phyloP scores from a whole-genome alignment of 2,329 filamentous ascomycete species.

The Sphaerostilbella broomeana region DNA sequence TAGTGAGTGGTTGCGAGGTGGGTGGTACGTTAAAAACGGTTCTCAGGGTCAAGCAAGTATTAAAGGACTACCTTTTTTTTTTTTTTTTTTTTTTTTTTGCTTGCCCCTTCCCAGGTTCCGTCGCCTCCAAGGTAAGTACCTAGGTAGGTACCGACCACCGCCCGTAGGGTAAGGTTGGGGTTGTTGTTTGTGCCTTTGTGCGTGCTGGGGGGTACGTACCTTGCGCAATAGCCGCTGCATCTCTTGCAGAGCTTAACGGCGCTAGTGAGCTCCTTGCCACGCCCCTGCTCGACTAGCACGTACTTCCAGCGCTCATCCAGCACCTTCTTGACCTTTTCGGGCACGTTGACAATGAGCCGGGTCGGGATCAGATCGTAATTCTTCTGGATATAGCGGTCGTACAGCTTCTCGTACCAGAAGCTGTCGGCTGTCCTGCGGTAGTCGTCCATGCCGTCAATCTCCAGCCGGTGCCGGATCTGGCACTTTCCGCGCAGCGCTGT shows the following conservation, averaged over 20 bases:
- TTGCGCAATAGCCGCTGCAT: slow-evolving; percentile 85
- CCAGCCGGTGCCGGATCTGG: slow-evolving; percentile 78
- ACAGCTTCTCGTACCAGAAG: slow-evolving; percentile 97
- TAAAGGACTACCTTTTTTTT: no score
- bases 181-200: no score
- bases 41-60: no score
- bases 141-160: no score
- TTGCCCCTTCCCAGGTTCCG: no score
- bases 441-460: slow-evolving; percentile 74
- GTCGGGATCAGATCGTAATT: slow-evolving; percentile 97
- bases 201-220: slow-evolving; percentile 55
- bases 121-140: no score
- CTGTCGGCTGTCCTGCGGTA: slow-evolving; percentile 79
- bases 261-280: slow-evolving; percentile 90
- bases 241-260: slow-evolving; percentile 94
- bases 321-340: slow-evolving; percentile 88
- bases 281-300: slow-evolving; percentile 87
- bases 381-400: slow-evolving; percentile 96
- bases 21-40: no score
- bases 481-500: slow-evolving; percentile 92
- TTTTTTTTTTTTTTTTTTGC: no score
- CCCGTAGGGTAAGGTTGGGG: no score
- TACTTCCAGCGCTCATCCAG: slow-evolving; percentile 95
- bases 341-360: slow-evolving; percentile 88
- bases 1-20: no score